Conservation (phyloP, 2,329 filamentous ascomycete species). For the Shiraia bambusicola region DNA sequence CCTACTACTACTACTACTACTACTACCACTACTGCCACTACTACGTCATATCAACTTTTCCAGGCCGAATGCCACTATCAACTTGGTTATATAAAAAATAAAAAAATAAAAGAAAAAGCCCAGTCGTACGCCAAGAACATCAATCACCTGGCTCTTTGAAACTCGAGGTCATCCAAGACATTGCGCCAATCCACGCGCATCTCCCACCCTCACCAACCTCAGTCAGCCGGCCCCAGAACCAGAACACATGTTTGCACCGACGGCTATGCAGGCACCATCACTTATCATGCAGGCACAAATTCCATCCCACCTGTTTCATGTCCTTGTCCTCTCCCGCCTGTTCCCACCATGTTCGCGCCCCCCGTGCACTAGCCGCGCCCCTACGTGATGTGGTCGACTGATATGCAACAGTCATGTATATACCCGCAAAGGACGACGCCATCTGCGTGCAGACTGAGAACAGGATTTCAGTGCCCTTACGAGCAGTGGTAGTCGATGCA, state of each 20-base stretch:
- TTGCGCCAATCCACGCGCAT: slow-evolving; percentile 30
- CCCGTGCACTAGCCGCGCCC: slow-evolving; percentile 17
- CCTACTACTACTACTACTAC: not conserved
- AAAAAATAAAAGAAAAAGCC: too few relatives aligned
- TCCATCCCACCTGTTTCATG: slow-evolving; percentile 27
- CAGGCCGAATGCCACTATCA: too few relatives aligned
- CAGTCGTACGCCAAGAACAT: slow-evolving; percentile 1
- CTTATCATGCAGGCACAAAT: slow-evolving; percentile 31
- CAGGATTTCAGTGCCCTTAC: slow-evolving; percentile 12
- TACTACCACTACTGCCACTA: not conserved
- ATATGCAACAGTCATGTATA: slow-evolving; percentile 18
- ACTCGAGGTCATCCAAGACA: slow-evolving; percentile 38
- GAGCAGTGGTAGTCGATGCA: slow-evolving; percentile 10
- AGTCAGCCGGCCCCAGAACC: slow-evolving; percentile 26
- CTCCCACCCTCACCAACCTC: slow-evolving; percentile 26
- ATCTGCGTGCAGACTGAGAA: slow-evolving; percentile 8
- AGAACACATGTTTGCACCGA: slow-evolving; percentile 32
- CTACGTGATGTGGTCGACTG: slow-evolving; percentile 23
- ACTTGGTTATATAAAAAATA: too few relatives aligned
- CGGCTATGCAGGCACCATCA: slow-evolving; percentile 29
- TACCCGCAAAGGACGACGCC: slow-evolving; percentile 16
- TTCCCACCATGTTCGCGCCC: slow-evolving; percentile 10
- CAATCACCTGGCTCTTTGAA: slow-evolving; percentile 28
- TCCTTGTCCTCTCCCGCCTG: slow-evolving; percentile 8
- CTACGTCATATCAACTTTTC: too few relatives aligned